phyloP scores from a whole-genome alignment of 2,329 filamentous ascomycete species.

The Talaromyces islandicus region DNA sequence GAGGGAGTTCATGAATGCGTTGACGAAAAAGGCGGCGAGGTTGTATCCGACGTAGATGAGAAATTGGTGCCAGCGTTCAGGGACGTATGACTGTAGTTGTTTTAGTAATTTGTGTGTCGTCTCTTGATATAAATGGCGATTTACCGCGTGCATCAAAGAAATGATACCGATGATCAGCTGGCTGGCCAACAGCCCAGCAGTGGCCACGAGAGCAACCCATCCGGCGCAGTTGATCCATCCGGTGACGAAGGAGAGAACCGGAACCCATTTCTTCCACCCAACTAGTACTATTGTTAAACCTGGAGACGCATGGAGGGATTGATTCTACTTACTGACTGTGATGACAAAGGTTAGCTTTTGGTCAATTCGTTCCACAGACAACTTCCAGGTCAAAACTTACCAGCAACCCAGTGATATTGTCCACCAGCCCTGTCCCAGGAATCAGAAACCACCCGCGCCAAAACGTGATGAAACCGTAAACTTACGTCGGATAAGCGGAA shows the following conservation, averaged over 20 bases:
- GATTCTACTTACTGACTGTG: constrained; percentile 34
- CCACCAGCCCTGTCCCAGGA: constrained; percentile 43
- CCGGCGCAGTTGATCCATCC: constrained; percentile 66
- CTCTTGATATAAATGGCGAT: neutral
- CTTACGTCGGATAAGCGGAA: constrained; percentile 53
- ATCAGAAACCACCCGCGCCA: neutral
- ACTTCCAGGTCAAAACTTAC: constrained; percentile 18
- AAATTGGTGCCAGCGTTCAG: constrained; percentile 65
- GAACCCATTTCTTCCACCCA: constrained; percentile 54
- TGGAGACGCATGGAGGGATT: too few species aligned
- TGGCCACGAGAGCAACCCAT: constrained; percentile 61
- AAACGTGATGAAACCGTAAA: constrained; percentile 1
- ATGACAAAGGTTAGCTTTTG: constrained; percentile 1
- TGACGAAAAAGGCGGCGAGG: constrained; percentile 56
- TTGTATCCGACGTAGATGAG: constrained; percentile 64
- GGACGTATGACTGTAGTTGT: constrained; percentile 38
- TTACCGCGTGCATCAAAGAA: constrained; percentile 50
- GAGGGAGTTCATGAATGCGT: constrained; percentile 57
- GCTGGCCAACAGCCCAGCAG: constrained; percentile 61
- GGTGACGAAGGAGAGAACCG: constrained; percentile 62
- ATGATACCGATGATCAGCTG: constrained; percentile 63
- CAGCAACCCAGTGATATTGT: constrained; percentile 68
- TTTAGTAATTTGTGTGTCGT: neutral
- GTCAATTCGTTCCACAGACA: neutral
- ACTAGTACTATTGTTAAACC: constrained; percentile 26